These are phyloP conservation scores for Micractinium conductrix DNA, from an alignment of 139 green algal genomes.

Conservation along the genomic window DNA sequence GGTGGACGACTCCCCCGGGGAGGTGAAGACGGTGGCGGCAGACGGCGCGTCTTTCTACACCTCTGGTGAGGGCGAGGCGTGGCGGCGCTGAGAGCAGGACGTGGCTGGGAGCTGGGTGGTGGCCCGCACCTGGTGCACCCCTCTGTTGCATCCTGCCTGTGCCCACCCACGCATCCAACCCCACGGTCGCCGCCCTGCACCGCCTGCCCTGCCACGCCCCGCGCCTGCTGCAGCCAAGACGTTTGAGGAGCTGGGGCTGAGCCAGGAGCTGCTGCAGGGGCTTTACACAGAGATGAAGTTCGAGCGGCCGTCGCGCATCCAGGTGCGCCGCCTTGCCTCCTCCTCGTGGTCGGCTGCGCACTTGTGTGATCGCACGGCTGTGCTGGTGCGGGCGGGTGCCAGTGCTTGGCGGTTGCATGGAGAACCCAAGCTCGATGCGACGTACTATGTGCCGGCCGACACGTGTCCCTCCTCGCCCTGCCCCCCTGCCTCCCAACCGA, in stretches of 20 bases:
- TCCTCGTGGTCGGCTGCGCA: too few species aligned
- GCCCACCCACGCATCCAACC: too few species aligned
- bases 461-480: too few species aligned
- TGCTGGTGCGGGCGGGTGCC: too few species aligned
- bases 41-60: constrained; percentile 79
- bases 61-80: constrained; percentile 33
- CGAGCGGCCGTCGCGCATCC: constrained; percentile 91
- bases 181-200: not conserved
- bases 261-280: constrained; percentile 82
- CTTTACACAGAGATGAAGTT: constrained; percentile 99
- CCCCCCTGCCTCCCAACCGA: too few species aligned
- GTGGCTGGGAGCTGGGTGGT: not conserved
- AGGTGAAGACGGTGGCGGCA: constrained; percentile 63
- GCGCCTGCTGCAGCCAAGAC: constrained; percentile 48
- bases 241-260: constrained; percentile 91
- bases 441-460: too few species aligned
- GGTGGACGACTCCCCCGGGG: constrained; percentile 42
- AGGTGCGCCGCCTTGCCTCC: constrained; percentile 45
- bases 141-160: not conserved
- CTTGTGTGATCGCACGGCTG: too few species aligned
- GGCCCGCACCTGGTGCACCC: not conserved
- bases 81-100: not conserved
- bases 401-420: too few species aligned
- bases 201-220: not conserved
- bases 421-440: too few species aligned